Percentiles rank a stretch among this genome's conserved stretches.
Conservation (phyloP, 2,329 filamentous ascomycete species). For the Sporothrix euskadiensis region DNA sequence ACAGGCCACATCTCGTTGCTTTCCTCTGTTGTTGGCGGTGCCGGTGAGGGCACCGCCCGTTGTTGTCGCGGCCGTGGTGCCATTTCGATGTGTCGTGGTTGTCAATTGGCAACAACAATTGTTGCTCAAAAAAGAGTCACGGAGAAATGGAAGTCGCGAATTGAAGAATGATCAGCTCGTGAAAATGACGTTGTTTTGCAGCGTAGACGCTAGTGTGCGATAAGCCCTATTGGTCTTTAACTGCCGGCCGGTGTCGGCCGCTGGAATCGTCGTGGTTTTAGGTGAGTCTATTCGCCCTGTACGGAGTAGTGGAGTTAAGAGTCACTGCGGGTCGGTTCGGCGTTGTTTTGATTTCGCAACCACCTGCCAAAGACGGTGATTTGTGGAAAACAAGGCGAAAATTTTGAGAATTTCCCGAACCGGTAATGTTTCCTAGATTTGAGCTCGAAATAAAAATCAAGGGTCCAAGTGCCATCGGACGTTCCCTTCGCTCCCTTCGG, state of each 20-base stretch:
- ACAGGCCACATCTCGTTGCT: constrained; percentile 19
- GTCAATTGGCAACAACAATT: not conserved
- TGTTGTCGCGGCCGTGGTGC: not conserved
- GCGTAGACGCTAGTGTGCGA: not conserved
- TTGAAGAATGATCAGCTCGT: not conserved
- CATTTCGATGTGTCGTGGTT: not conserved
- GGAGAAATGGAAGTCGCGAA: not conserved
- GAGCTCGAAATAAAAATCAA: not conserved
- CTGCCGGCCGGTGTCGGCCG: not conserved
- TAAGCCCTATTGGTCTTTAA: not conserved
- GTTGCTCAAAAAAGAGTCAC: not conserved
- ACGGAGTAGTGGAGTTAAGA: not conserved
- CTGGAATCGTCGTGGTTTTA: not conserved
- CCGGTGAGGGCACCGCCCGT: not conserved
- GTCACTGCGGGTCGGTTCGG: not conserved
- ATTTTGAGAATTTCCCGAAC: not conserved
- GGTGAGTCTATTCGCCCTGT: not conserved
- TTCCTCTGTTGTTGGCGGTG: not conserved
- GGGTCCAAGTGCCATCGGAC: not conserved
- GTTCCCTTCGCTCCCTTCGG: not conserved
- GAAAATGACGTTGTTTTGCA: constrained; percentile 17
- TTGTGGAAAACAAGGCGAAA: not conserved
- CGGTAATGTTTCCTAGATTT: not conserved
- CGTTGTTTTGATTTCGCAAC: not conserved
- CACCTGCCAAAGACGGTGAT: not conserved